Conservation (phyloP, 768 basidiomycete genomes). For the Collybia mongolica region DNA sequence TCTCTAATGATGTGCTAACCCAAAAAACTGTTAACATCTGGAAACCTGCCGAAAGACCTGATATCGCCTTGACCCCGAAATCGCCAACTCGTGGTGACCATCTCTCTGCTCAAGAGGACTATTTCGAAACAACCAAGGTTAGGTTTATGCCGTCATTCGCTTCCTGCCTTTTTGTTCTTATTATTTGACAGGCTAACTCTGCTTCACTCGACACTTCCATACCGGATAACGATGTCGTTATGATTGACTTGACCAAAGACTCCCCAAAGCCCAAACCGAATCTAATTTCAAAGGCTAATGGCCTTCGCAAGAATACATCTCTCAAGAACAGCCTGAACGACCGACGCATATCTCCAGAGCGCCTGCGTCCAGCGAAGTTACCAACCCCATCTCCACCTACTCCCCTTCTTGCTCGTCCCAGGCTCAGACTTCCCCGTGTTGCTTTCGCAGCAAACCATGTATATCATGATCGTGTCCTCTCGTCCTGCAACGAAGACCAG, state of each 20-base stretch:
- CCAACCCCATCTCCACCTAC: background rate
- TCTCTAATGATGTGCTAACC: too few species aligned
- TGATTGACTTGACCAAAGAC: slow-evolving; percentile 46
- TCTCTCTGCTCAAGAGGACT: background rate
- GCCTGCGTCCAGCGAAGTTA: background rate
- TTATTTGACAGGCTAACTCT: slow-evolving; percentile 1
- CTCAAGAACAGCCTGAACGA: background rate
- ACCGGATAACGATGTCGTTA: slow-evolving; percentile 21
- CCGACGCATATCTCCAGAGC: background rate
- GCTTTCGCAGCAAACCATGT: background rate
- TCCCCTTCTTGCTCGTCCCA: background rate
- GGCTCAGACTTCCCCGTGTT: background rate
- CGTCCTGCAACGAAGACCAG: too few species aligned
- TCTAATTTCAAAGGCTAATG: background rate
- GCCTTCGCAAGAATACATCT: background rate
- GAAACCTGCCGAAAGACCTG: background rate
- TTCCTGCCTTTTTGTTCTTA: background rate
- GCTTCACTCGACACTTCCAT: slow-evolving; percentile 1
- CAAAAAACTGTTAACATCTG: too few species aligned
- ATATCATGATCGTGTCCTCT: too few species aligned
- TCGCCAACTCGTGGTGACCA: too few species aligned
- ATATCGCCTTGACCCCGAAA: background rate
- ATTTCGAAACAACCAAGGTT: slow-evolving; percentile 5
- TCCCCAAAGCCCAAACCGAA: slow-evolving; percentile 7
- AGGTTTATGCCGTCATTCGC: background rate